Evolutionary conservation across 345 rosid genomes (phyloP), one percentile per base, ranked within the genome.

Genomic region (Anastatica hierochuntica): DNA sequence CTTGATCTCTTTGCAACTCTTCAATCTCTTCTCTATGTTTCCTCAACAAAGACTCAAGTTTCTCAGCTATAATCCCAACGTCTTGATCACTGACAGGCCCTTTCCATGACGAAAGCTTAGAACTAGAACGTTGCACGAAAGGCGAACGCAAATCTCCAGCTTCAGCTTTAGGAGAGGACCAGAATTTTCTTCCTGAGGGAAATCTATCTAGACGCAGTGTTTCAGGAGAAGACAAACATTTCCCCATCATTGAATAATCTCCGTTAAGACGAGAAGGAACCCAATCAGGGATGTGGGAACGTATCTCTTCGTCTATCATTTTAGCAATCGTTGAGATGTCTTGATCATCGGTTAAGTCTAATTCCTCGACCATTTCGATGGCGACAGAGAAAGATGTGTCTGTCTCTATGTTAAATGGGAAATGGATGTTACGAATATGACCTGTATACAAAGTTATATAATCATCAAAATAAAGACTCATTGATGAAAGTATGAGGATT

Each of bases 281-380:
- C 98, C 98, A 92, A 30, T 75, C 78, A 0, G 95, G 83, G 38
- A 83, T 71, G 55, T 75, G 90, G 12, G 85, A 80, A 64, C 24
- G 75, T 54, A 92, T 85, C 77, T 92, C 98, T 2, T 62, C 15
- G 38, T 85, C 87, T 11, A 92, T 88, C 81, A 88, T 88, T 16
- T 68, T 78, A 38, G 85, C 76, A 16, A 92, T 78, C 17, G 80
- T 58, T 14, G 95, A 72, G 50, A 83, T 80, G 69, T 88, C 98
- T 70, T 88, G 95, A 66, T 83, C 95, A 74, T 85, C 94, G 8
- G 97, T 81, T 45, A 92, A 69, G 68, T 85, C 88, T 69, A 92
- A 49, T 68, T 92, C 95, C 47, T 88, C 83, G 14, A 92, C 95
- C 98, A 88, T 92, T 80, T 92, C 98, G 23, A 85, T 73, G 13